Evolutionary conservation across 768 basidiomycete genomes (phyloP), one percentile per base, ranked within the genome.

Genomic region (Leccinum variicolor): DNA sequence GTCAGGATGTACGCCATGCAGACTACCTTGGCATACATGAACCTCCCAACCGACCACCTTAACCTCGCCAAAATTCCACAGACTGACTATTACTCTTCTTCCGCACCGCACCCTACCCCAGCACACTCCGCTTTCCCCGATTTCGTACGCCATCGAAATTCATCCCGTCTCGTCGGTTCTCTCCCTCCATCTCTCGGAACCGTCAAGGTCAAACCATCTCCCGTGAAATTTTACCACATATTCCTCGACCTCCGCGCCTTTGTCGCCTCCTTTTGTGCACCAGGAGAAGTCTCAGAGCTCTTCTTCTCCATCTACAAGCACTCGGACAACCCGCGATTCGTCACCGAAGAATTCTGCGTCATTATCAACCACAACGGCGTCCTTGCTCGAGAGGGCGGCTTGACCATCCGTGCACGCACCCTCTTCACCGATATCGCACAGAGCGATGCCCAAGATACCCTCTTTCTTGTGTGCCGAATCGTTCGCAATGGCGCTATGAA

Each of bases 1-100:
- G 82, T 93, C 60, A 82, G 90, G 56, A 94, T 95, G 92, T 95
- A 91, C 71, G 85, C 89, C 43, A 89, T 91, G 85, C 96, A 97
- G 73, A 82, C 83, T 0, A 82, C 87, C 3, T 79, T 91, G 54
- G 93, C 93, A 17, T 91, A 93, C 69, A 81, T 87, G 70, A 84
- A 86, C 62, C 76, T 84, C 36, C 62, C 69, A 62, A 73, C 64
- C 64, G 78, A 66, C 73, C 69, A 70, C 47, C 77, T 64, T 19
- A 77, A 75, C 61, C 60, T 74, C 45, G 31, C 50, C 2, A 74
- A 64, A 41, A 62, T 62, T 54, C 61, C 69, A 23, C 66, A 77
- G 8, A 76, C 75, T 43, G 86, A 85, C 49, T 81, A 79, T 63
- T 62, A 56, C n/a, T 43, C 54, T 7, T 64, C 78, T 43, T 69